A percentile compares a stretch with the other conserved stretches of the same genome.
phyloP scores from a whole-genome alignment of 192 early-diverging fungal genomes.

The Ramicandelaber brevisporus region DNA sequence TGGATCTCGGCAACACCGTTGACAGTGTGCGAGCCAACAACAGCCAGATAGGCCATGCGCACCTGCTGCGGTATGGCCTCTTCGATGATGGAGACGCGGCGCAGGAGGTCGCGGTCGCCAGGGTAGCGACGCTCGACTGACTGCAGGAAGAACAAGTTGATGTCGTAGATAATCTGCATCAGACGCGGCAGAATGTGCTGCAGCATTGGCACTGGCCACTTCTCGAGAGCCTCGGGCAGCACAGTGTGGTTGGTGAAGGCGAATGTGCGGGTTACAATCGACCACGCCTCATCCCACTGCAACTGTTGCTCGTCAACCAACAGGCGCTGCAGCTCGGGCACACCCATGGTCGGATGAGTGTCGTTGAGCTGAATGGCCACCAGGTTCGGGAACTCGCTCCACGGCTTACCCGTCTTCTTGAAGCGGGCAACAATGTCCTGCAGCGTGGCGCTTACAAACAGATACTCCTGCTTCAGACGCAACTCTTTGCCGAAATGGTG shows the following conservation, averaged over 20 bases:
- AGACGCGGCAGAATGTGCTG: conserved; percentile 81
- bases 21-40: conserved; percentile 79
- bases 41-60: conserved; percentile 93
- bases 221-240: conserved; percentile 92
- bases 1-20: conserved; percentile 88
- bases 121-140: conserved; percentile 67
- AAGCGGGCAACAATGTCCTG: conserved; percentile 80
- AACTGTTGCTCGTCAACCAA: conserved; percentile 79
- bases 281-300: conserved; percentile 88
- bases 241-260: conserved; percentile 99
- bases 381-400: conserved; percentile 74
- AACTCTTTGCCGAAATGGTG: conserved; percentile 90
- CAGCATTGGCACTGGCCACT: conserved; percentile 89
- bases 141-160: conserved; percentile 97
- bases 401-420: conserved; percentile 59
- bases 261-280: conserved; percentile 66
- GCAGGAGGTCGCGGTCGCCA: conserved; percentile 60
- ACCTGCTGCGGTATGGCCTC: conserved; percentile 79
- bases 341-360: conserved; percentile 87
- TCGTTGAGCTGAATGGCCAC: conserved; percentile 96
- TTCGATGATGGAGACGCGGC: conserved; percentile 84
- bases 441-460: conserved; percentile 79
- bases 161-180: conserved; percentile 97
- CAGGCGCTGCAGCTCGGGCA: conserved; percentile 81
- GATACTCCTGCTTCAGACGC: conserved; percentile 93